Base-by-base conservation (phyloP, 106 monocot species). In the Phalaenopsis aphrodite region DNA sequence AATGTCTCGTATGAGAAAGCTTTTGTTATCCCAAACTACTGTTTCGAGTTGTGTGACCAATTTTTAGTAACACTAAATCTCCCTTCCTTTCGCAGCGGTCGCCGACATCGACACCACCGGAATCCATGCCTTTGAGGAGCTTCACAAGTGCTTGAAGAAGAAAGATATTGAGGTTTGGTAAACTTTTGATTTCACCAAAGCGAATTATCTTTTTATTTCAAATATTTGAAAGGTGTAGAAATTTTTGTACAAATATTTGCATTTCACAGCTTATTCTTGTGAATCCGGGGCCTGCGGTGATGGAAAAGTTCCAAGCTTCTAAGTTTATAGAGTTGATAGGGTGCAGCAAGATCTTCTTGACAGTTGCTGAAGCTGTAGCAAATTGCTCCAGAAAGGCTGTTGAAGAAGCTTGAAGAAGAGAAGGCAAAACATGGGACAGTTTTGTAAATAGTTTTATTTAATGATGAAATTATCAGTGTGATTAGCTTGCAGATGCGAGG, bases 81-180 rank as follows among this genome's bases (percentile, higher is more conserved):
- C 36, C 38, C 15, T 58, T 38, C 10, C 46, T 74, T 9, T 49
- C 55, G 6, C 84, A 91, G 91, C 91, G 42, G 91, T 91, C 36
- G 88, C 76, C 3, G 82, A 91, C 57, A 85, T 91, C 14, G 90
- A 91, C 81, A 91, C 88, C 3, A 90, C 84, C 16, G 90, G 90
- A 37, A 82, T 88, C 64, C 86, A 88, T 73, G 84, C 88, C 21
- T 73, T 91, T 12, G 88, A 86, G 52, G 86, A 91, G 15, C 49
- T 91, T 69, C 76, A 45, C 78, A 86, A 84, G 47, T 42, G 57
- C n/a, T 83, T 91, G 11, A 73, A 88, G 30, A 91, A 91, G 76
- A 82, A 84, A 49, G 87, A 79, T 8, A 42, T 90, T 52, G 76
- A 90, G 85, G 90, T 90, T 72, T 78, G 19, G 6, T n/a, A 41